Conservation (phyloP, 768 basidiomycete species). For the Termitomyces sp. region DNA sequence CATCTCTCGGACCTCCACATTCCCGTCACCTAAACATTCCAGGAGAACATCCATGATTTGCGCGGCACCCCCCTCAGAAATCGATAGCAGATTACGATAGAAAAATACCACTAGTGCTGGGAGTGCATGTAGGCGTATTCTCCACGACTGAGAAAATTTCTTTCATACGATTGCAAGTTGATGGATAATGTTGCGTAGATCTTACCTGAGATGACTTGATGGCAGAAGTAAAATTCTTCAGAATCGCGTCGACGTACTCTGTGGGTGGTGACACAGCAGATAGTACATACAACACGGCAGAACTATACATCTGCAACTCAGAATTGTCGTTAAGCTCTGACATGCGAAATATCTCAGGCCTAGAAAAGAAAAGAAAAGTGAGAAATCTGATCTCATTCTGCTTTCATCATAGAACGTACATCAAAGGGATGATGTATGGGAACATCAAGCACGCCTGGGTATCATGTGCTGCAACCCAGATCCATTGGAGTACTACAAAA, state of each 20-base stretch:
- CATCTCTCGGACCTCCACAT: slow-evolving; percentile 91
- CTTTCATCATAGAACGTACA: slow-evolving; percentile 48
- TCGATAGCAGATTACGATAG: slow-evolving; percentile 81
- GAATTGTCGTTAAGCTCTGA: slow-evolving; percentile 84
- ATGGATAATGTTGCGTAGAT: neutral
- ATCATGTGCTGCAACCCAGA: slow-evolving; percentile 75
- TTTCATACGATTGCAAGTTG: neutral
- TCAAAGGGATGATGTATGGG: slow-evolving; percentile 71
- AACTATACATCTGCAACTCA: slow-evolving; percentile 79
- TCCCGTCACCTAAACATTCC: slow-evolving; percentile 84
- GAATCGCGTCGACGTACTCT: slow-evolving; percentile 58
- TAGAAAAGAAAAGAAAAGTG: slow-evolving; percentile 24
- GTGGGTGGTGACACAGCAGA: slow-evolving; percentile 76
- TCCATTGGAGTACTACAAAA: slow-evolving; percentile 68
- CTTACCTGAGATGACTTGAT: slow-evolving; percentile 77
- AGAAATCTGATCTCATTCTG: neutral
- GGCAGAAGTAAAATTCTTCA: slow-evolving; percentile 60
- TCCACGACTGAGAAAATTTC: slow-evolving; percentile 65
- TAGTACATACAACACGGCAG: slow-evolving; percentile 76
- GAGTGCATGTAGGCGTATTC: slow-evolving; percentile 81
- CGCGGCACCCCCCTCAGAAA: slow-evolving; percentile 62
- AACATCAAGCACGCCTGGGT: slow-evolving; percentile 72
- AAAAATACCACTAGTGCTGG: slow-evolving; percentile 90
- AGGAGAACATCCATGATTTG: slow-evolving; percentile 81
- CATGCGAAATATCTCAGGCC: slow-evolving; percentile 87